Percentiles rank a stretch among this genome's conserved stretches.
phyloP scores from a whole-genome alignment of 2,329 filamentous ascomycete genomes.

The Talaromyces sp. region DNA sequence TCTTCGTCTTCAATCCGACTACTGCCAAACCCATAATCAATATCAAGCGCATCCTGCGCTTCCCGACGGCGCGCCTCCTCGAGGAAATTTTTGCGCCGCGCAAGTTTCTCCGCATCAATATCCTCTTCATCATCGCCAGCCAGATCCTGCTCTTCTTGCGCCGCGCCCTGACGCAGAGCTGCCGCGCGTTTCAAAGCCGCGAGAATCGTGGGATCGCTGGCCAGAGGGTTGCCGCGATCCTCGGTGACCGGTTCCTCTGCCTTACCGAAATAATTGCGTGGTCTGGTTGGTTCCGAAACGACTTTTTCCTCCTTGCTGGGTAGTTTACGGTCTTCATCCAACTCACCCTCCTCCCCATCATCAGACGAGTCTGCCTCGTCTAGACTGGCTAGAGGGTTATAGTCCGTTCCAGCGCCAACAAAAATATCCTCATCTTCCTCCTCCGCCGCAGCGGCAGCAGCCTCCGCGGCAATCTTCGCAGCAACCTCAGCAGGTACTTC shows the following conservation, averaged over 20 bases:
- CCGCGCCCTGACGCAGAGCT: conserved; percentile 46
- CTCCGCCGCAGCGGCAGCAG: conserved; percentile 18
- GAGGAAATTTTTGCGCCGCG: conserved; percentile 68
- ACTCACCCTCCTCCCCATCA: conserved; percentile 20
- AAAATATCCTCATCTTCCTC: conserved; percentile 59
- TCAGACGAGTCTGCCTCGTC: conserved; percentile 43
- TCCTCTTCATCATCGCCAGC: conserved; percentile 30
- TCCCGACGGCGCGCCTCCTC: conserved; percentile 50
- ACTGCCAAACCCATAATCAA: conserved; percentile 91
- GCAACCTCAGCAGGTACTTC: conserved; percentile 42
- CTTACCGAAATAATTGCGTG: conserved; percentile 45
- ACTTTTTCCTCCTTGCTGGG: conserved; percentile 7
- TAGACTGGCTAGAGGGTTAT: conserved; percentile 53
- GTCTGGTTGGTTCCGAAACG: conserved; percentile 17
- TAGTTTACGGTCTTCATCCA: conserved; percentile 6
- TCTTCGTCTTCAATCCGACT: conserved; percentile 84
- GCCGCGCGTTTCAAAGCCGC: conserved; percentile 83
- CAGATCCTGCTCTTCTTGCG: conserved; percentile 1
- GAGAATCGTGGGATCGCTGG: conserved; percentile 70
- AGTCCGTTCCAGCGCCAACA: conserved; percentile 53
- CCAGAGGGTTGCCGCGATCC: conserved; percentile 37
- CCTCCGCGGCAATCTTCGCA: conserved; percentile 24
- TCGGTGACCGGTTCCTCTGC: conserved; percentile 48
- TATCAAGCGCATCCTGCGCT: conserved; percentile 78
- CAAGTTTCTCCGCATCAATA: conserved; percentile 57